These are phyloP conservation scores for Gillenia trifoliata DNA, from an alignment of 306 rosid genomes.

Conservation along the genomic window DNA sequence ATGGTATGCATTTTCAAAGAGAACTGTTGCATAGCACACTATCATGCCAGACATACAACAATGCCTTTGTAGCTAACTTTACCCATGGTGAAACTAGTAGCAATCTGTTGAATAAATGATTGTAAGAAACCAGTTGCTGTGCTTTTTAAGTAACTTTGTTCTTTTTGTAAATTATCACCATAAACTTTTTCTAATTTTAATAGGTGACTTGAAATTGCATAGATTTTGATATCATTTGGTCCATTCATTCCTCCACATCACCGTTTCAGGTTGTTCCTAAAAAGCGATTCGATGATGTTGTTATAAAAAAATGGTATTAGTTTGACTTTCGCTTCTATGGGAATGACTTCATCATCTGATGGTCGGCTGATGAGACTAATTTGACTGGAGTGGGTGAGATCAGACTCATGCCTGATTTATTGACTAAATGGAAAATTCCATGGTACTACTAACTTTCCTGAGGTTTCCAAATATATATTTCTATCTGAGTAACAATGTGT, in stretches of 20 bases:
- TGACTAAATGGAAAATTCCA: slow-evolving; percentile 62
- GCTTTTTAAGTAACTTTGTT: too few relatives aligned
- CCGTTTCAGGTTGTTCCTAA: slow-evolving; percentile 70
- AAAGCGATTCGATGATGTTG: slow-evolving; percentile 56
- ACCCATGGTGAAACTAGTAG: too few relatives aligned
- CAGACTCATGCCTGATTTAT: slow-evolving; percentile 78
- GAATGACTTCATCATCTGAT: slow-evolving; percentile 61
- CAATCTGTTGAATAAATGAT: too few relatives aligned
- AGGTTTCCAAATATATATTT: not conserved
- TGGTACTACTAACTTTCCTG: slow-evolving; percentile 39
- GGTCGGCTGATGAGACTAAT: slow-evolving; percentile 64
- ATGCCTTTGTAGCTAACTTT: too few relatives aligned
- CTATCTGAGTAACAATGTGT: not conserved
- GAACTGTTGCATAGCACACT: too few relatives aligned
- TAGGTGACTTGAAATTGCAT: too few relatives aligned
- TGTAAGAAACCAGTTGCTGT: too few relatives aligned
- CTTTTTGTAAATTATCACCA: too few relatives aligned
- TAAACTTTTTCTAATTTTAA: too few relatives aligned
- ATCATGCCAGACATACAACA: too few relatives aligned
- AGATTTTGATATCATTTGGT: too few relatives aligned
- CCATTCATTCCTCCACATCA: slow-evolving; percentile 9
- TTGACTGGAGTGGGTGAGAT: slow-evolving; percentile 72
- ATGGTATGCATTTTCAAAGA: too few relatives aligned
- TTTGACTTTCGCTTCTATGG: slow-evolving; percentile 60
- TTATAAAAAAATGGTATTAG: slow-evolving; percentile 62